Evolutionary conservation across 1,284 basidiomycete genomes (phyloP).

Genomic region (Cerrena zonata): DNA sequence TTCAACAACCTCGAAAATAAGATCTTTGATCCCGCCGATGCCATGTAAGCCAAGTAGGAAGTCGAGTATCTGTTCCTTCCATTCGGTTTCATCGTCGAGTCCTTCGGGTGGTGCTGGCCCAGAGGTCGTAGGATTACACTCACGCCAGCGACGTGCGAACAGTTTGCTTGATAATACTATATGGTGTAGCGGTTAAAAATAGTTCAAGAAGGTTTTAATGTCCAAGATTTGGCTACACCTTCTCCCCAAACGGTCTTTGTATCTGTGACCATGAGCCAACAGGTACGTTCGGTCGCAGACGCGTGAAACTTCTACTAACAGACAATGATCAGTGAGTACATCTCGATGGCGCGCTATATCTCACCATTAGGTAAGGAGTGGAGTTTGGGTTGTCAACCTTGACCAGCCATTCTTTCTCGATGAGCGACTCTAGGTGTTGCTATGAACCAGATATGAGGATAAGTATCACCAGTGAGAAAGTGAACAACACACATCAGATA

Average conservation of each 20-base stretch:
- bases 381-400: slow-evolving; percentile 55
- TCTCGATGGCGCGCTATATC: slow-evolving; percentile 24
- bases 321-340: slow-evolving; percentile 2
- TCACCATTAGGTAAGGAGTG: slow-evolving; percentile 64
- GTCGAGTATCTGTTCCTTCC: slow-evolving; percentile 49
- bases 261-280: slow-evolving; percentile 63
- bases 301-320: slow-evolving; percentile 49
- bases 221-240: slow-evolving; percentile 36
- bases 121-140: slow-evolving; percentile 37
- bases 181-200: background rate
- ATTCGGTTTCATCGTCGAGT: slow-evolving; percentile 48
- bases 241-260: slow-evolving; percentile 71
- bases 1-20: slow-evolving; percentile 52
- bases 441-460: slow-evolving; percentile 21
- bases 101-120: slow-evolving; percentile 28
- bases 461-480: slow-evolving; percentile 7
- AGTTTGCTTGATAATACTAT: slow-evolving; percentile 54
- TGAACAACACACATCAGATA: slow-evolving; percentile 45
- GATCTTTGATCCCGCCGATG: slow-evolving; percentile 48
- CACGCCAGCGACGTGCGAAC: slow-evolving; percentile 62
- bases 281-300: slow-evolving; percentile 49
- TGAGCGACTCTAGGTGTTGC: slow-evolving; percentile 52
- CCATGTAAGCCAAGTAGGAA: slow-evolving; percentile 52
- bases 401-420: slow-evolving; percentile 67
- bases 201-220: background rate